Conservation (phyloP, 805 yeast genomes). For the Cyberlindnera nakhonratchasimensis region DNA sequence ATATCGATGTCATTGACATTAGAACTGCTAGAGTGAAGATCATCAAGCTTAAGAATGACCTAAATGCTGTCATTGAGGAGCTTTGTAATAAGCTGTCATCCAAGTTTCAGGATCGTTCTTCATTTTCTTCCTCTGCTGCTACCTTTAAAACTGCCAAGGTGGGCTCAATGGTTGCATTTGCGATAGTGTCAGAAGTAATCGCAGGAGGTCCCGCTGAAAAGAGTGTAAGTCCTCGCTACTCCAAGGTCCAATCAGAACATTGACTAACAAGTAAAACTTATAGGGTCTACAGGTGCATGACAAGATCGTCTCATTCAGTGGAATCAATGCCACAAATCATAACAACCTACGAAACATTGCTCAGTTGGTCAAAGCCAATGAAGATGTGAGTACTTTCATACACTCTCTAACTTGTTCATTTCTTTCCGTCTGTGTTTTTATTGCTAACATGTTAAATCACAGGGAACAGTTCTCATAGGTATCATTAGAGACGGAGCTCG, state of each 20-base stretch:
- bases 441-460: background rate
- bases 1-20: slow-evolving; percentile 73
- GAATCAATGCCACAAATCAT: slow-evolving; percentile 54
- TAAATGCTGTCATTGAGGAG: slow-evolving; percentile 42
- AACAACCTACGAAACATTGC: slow-evolving; percentile 44
- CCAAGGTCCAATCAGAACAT: too few species aligned
- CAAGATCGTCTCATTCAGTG: slow-evolving; percentile 40
- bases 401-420: background rate
- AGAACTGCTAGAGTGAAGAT: slow-evolving; percentile 61
- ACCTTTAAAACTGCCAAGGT: background rate
- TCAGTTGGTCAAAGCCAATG: slow-evolving; percentile 38
- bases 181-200: slow-evolving; percentile 30
- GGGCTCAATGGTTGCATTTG: slow-evolving; percentile 45
- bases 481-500: slow-evolving; percentile 5
- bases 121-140: background rate
- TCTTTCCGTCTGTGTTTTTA: background rate
- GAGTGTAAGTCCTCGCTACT: slow-evolving; percentile 5
- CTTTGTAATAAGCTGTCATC: slow-evolving; percentile 45
- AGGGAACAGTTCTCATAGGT: background rate
- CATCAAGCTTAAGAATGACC: slow-evolving; percentile 68
- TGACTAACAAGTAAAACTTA: slow-evolving; percentile 4
- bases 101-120: slow-evolving; percentile 33
- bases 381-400: slow-evolving; percentile 30
- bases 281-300: slow-evolving; percentile 57
- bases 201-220: slow-evolving; percentile 48